Evolutionary conservation across 192 early-diverging fungal species (phyloP).

Genomic region (Pilobolus umbonatus): DNA sequence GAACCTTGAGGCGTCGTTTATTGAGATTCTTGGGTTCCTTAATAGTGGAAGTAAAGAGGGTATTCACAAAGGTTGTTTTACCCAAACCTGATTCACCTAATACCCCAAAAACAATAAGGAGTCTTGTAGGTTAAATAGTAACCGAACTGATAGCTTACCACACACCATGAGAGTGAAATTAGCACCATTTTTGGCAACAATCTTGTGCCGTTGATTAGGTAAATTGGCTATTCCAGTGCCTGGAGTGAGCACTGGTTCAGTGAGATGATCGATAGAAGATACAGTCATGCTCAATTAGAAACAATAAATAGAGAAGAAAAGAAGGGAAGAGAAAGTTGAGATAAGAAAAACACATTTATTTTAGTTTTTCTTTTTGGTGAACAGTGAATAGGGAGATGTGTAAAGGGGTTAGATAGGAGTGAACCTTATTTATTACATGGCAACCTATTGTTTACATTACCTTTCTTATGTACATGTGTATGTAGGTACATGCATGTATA

Average conservation of each 20-base stretch:
- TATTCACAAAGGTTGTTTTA: slow-evolving; percentile 98
- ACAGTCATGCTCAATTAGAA: not conserved
- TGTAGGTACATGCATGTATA: not conserved
- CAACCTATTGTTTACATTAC: no score
- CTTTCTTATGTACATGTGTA: no score
- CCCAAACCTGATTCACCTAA: slow-evolving; percentile 91
- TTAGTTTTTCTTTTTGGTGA: no score
- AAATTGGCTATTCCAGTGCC: slow-evolving; percentile 89
- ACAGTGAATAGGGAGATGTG: no score
- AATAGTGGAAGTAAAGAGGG: slow-evolving; percentile 80
- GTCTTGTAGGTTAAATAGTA: not conserved
- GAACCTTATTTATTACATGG: no score
- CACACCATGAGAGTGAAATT: slow-evolving; percentile 97
- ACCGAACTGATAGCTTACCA: slow-evolving; percentile 50
- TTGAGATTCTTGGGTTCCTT: slow-evolving; percentile 26
- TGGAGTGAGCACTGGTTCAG: slow-evolving; percentile 15
- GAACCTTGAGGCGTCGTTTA: slow-evolving; percentile 76
- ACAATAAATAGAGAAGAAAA: not conserved
- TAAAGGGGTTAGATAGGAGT: no score
- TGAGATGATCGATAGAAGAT: slow-evolving; percentile 11
- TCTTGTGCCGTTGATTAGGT: slow-evolving; percentile 89
- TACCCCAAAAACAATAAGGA: slow-evolving; percentile 9
- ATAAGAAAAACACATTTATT: not conserved
- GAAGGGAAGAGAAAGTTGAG: not conserved
- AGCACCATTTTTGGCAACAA: slow-evolving; percentile 90